These are phyloP conservation scores for Bromus sterilis DNA, from an alignment of 176 grass and related monocot genomes.

Conservation along the genomic window DNA sequence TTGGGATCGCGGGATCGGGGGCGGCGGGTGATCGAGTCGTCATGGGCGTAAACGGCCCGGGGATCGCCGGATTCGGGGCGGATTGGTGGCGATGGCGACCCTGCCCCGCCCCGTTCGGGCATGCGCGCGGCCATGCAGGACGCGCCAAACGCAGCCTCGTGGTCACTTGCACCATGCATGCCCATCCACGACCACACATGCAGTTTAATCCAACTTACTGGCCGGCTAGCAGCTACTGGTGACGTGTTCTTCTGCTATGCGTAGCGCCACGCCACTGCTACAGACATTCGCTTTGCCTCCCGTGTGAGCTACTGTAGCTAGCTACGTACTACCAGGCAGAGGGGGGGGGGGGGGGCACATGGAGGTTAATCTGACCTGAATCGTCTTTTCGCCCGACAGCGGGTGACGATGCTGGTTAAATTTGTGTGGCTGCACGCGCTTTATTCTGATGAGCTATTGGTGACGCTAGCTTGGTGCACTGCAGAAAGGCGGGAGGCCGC, in stretches of 20 bases:
- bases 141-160: neutral
- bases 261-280: neutral
- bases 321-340: neutral
- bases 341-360: constrained; percentile 9
- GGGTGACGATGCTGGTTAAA: neutral
- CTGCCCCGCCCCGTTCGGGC: neutral
- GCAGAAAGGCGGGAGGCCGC: neutral
- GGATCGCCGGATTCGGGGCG: neutral
- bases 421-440: neutral
- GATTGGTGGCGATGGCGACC: neutral
- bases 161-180: neutral
- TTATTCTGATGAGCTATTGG: neutral
- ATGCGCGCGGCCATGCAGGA: neutral
- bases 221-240: too few relatives aligned
- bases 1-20: neutral
- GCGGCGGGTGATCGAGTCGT: too few relatives aligned
- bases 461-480: neutral
- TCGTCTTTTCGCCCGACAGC: neutral
- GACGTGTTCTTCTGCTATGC: neutral
- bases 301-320: neutral
- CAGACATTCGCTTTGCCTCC: constrained; percentile 9
- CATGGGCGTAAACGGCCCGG: too few relatives aligned
- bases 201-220: neutral
- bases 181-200: neutral
- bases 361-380: neutral